Percentiles rank a stretch among this genome's conserved stretches.
Conservation (phyloP, 2,329 filamentous ascomycete genomes). For the Pseudogymnoascus sp. region DNA sequence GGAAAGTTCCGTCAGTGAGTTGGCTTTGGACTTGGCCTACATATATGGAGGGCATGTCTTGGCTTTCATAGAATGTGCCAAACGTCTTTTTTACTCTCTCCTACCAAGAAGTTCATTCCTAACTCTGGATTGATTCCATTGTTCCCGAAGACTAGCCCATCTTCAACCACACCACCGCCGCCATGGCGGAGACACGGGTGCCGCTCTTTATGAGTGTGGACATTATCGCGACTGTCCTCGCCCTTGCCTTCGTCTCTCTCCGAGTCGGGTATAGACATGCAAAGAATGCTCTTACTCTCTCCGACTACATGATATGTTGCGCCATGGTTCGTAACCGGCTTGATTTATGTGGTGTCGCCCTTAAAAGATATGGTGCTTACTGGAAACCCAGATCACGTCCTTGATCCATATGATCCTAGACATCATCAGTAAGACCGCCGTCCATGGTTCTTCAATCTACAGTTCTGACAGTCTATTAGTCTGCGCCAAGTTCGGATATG, state of each 20-base stretch:
- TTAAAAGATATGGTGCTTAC: background rate
- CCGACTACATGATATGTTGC: conserved; percentile 3
- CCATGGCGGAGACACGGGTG: background rate
- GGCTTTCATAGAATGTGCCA: background rate
- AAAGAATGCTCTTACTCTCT: background rate
- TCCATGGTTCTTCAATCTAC: background rate
- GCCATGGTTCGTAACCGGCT: background rate
- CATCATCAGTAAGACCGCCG: background rate
- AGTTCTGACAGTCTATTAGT: background rate
- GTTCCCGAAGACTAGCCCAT: background rate
- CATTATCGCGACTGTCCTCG: background rate
- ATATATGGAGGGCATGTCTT: background rate
- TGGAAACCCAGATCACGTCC: background rate
- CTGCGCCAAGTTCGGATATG: background rate
- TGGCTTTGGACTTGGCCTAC: background rate
- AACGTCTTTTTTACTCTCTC: background rate
- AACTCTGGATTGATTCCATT: background rate
- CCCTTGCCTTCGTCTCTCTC: background rate
- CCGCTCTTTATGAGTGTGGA: conserved; percentile 1
- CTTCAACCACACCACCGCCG: background rate
- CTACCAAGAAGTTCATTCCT: background rate
- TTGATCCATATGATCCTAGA: conserved; percentile 4
- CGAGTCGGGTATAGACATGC: background rate
- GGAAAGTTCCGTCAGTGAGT: background rate
- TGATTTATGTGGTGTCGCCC: background rate